Base-by-base conservation (phyloP, 768 basidiomycete genomes). In the Tubosaeta sp. region DNA sequence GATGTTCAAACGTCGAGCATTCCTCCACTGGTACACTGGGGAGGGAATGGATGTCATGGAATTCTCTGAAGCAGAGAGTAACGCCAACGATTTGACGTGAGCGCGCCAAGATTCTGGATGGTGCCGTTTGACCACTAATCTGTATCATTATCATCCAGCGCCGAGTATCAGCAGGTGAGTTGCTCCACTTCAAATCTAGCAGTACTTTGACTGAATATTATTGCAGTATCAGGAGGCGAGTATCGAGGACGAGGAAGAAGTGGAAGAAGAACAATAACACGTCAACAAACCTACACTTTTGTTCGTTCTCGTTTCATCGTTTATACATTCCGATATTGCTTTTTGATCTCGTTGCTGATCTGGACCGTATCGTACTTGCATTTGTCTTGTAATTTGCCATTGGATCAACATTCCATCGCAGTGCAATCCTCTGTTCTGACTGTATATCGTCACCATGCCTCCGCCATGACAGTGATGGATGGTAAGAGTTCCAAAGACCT, bases 11-110 rank as follows among this genome's bases (percentile, higher is more conserved):
- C 80, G 91, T 27, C 76, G 77, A 40, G 93, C 93, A 6, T 95
- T 90, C 77, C 69, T 94, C 51, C 90, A 94, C 65, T 93, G 90
- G 89, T 94, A 92, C 66, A 87, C 83, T 9, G 87, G 82, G 12
- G 92, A 94, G 67, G 92, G 92, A 38, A 94, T 94, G 93, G 93
- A 94, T 64, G 64, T 78, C 16, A 71, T 76, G 79, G 81, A 93
- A 69, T 91, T 93, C 68, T 79, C 86, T 0, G 90, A 93, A 67
- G 90, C 91, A 0, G 90, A 92, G 71, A 91, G 86, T 63, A 91
- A 92, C 64, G 73, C 80, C 3, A 77, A 76, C 3, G 91, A 93
- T 71, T 67, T 93, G 43, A 84, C 92, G 89, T 91, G 66, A 67
- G 11, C 18, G 19, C 35, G 19, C 11, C 10, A 32, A 3, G 3